phyloP scores from a whole-genome alignment of 345 rosid species.

The Cardamine occulta region DNA sequence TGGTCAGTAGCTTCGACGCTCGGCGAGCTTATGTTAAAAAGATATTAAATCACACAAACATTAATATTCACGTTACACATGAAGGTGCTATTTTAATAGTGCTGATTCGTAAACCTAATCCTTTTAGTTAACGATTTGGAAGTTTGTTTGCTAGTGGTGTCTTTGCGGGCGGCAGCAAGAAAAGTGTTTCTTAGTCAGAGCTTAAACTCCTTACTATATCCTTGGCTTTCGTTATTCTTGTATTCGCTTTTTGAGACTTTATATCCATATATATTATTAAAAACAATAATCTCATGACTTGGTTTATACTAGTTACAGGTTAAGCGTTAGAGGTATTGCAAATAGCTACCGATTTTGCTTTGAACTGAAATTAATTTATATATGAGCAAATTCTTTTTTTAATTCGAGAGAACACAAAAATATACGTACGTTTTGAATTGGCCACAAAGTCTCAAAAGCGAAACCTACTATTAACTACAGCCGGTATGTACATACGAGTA shows the following conservation, averaged over 20 bases:
- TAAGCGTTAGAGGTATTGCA: background rate
- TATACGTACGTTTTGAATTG: background rate
- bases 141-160: background rate
- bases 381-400: background rate
- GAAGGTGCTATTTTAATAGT: background rate
- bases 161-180: background rate
- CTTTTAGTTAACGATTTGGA: background rate
- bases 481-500: background rate
- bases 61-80: background rate
- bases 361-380: background rate
- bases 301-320: background rate
- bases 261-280: no score
- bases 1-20: background rate
- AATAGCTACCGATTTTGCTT: background rate
- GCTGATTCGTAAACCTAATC: background rate
- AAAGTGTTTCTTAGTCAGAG: background rate
- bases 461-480: background rate
- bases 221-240: background rate
- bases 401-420: no score
- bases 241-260: background rate
- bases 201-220: background rate
- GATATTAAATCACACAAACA: background rate
- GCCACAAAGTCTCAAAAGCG: slow-evolving; percentile 19
- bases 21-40: background rate
- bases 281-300: background rate